Evolutionary conservation across 257 asterid species (phyloP), one percentile per base, ranked within the genome.

Genomic region (Solanum peruvianum): DNA sequence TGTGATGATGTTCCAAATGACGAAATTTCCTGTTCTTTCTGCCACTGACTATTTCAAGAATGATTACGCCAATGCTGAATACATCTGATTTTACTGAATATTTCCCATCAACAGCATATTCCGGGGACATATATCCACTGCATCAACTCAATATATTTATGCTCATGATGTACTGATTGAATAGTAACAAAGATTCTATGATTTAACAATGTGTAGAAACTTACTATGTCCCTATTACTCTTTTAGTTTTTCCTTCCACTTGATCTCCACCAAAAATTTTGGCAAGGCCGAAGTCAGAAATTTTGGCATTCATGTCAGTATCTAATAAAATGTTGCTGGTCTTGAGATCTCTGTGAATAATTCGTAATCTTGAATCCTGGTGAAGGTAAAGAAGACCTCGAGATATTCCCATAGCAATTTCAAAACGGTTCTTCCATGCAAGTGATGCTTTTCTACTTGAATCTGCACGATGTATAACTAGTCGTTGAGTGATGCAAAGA

Each of bases 301-400:
- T 87, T 29, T 87, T 87, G 21, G 87, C 84, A 52, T 83, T 87
- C 84, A 87, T 47, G 60, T 83, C 77, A 66, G 42, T 37, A 52
- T 87, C 89, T 83, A 87, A 86, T 49, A 87, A 83, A 21, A 87
- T 83, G 77, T 87, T 87, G 60, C 89, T 87, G 21, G 84, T 86
- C 20, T 87, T 87, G 37, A 87, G 87, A 83, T 87, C 89, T 35
- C 86, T 39, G 66, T 87, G 89, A 44, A 87, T 87, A 56, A 87
- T 87, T 87, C 87, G 83, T 49, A 87, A 52, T 71, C 89, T 52
- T 25, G 89, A 87, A 35, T 87, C 89, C 52, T 83, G 89, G 86
- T 87, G 89, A n/a, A 87, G 87, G 37, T 87, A 87, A n/a, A 87
- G 89, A 39, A 87, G 84, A 25, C 89, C 89, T 21, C 84, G 85